phyloP scores from a whole-genome alignment of 495 filamentous ascomycete genomes.

The Penicillium turbatum region DNA sequence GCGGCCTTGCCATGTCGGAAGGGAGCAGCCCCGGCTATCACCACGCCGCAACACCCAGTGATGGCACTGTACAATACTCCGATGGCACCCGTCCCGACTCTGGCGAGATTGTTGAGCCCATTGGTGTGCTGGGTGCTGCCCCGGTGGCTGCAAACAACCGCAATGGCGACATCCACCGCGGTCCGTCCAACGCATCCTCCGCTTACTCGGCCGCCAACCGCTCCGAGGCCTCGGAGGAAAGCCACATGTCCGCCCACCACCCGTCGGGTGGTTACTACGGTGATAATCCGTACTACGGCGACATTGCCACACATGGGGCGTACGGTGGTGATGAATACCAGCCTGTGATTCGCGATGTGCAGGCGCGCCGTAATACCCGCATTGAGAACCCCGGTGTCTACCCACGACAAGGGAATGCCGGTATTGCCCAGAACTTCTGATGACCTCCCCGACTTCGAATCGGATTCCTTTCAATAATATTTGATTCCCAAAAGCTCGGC shows the following conservation, averaged over 20 bases:
- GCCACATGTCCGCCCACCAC: constrained; percentile 49
- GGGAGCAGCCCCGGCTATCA: constrained; percentile 54
- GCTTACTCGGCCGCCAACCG: constrained; percentile 80
- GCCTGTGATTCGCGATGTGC: constrained; percentile 91
- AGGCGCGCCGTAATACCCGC: constrained; percentile 83
- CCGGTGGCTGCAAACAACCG: constrained; percentile 63
- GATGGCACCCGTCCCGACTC: constrained; percentile 60
- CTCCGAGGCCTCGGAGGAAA: constrained; percentile 82
- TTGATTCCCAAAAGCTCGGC: constrained; percentile 13
- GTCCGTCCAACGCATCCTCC: constrained; percentile 93
- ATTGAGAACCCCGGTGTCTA: constrained; percentile 86
- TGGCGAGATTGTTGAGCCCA: constrained; percentile 67
- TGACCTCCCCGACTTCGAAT: not conserved
- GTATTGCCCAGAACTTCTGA: constrained; percentile 98
- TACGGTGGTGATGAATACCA: constrained; percentile 57
- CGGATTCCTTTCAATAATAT: constrained; percentile 3
- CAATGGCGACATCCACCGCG: constrained; percentile 68
- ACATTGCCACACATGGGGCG: constrained; percentile 50
- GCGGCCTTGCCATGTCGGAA: constrained; percentile 73
- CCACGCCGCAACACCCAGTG: constrained; percentile 61
- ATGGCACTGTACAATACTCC: constrained; percentile 58
- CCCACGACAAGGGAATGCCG: constrained; percentile 83
- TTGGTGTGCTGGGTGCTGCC: constrained; percentile 68
- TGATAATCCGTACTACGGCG: constrained; percentile 53
- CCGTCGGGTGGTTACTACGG: constrained; percentile 48